These are phyloP conservation scores for Brassica napus DNA, from an alignment of 345 rosid species.

Conservation along the genomic window DNA sequence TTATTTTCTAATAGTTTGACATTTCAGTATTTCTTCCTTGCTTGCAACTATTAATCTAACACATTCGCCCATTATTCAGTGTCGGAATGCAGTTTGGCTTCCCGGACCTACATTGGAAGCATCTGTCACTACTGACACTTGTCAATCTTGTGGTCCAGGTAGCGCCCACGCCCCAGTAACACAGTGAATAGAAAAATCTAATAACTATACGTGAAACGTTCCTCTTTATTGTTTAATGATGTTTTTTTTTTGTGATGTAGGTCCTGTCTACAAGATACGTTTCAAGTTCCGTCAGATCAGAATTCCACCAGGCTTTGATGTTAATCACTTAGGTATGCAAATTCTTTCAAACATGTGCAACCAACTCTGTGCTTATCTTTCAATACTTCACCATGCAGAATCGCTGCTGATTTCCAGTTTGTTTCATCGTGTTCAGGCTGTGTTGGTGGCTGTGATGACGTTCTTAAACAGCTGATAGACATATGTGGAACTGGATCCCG, in stretches of 20 bases:
- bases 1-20: neutral
- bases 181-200: too few species aligned
- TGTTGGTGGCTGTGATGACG: constrained; percentile 90
- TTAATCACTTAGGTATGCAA: constrained; percentile 68
- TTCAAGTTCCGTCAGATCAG: constrained; percentile 93
- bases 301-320: constrained; percentile 84
- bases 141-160: constrained; percentile 88
- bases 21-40: constrained; percentile 5
- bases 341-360: constrained; percentile 8
- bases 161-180: neutral
- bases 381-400: too few species aligned
- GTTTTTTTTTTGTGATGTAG: constrained; percentile 34
- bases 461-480: constrained; percentile 70
- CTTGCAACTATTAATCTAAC: neutral
- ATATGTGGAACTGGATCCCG: constrained; percentile 97
- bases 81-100: constrained; percentile 96
- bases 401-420: neutral
- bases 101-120: constrained; percentile 94
- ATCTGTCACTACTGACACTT: constrained; percentile 64
- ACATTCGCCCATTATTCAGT: constrained; percentile 45
- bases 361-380: constrained; percentile 6
- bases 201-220: neutral
- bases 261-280: constrained; percentile 82
- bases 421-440: constrained; percentile 58
- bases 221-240: neutral